These are phyloP conservation scores for Geranium rotundifolium DNA, from an alignment of 345 rosid species.

Conservation along the genomic window DNA sequence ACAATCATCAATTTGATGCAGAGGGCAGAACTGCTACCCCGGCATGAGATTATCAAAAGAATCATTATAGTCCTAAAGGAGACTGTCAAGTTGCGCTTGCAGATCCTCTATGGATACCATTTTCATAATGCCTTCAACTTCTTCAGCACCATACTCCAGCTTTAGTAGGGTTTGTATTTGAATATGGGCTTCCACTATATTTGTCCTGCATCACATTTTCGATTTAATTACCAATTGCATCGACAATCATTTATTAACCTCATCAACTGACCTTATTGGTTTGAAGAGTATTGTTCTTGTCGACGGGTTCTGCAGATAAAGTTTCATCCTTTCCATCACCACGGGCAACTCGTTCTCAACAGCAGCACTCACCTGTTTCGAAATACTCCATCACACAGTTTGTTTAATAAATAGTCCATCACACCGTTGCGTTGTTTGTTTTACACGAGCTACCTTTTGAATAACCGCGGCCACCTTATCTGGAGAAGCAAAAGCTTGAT, in stretches of 20 bases:
- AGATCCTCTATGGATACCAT: slow-evolving; percentile 55
- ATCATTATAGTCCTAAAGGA: slow-evolving; percentile 24
- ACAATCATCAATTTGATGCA: too few relatives aligned
- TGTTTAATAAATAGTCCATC: too few relatives aligned
- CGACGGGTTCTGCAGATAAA: slow-evolving; percentile 75
- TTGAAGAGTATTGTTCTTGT: slow-evolving; percentile 85
- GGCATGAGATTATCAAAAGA: background rate
- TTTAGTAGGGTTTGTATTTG: slow-evolving; percentile 66
- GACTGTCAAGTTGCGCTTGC: slow-evolving; percentile 66
- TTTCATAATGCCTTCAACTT: slow-evolving; percentile 41
- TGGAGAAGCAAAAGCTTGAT: slow-evolving; percentile 92
- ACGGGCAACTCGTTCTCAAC: slow-evolving; percentile 59
- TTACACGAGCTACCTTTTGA: slow-evolving; percentile 50
- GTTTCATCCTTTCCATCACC: slow-evolving; percentile 79
- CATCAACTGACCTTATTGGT: slow-evolving; percentile 52
- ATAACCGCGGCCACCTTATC: slow-evolving; percentile 93
- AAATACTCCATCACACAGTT: slow-evolving; percentile 3
- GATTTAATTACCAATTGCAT: background rate
- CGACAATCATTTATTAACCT: background rate
- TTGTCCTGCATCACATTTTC: slow-evolving; percentile 46
- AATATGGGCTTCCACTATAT: slow-evolving; percentile 85
- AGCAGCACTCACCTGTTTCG: slow-evolving; percentile 58
- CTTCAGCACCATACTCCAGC: slow-evolving; percentile 65
- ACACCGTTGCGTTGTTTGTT: too few relatives aligned
- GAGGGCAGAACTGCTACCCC: too few relatives aligned